Conservation (phyloP, 495 filamentous ascomycete species). For the Tuber umbilicatum region DNA sequence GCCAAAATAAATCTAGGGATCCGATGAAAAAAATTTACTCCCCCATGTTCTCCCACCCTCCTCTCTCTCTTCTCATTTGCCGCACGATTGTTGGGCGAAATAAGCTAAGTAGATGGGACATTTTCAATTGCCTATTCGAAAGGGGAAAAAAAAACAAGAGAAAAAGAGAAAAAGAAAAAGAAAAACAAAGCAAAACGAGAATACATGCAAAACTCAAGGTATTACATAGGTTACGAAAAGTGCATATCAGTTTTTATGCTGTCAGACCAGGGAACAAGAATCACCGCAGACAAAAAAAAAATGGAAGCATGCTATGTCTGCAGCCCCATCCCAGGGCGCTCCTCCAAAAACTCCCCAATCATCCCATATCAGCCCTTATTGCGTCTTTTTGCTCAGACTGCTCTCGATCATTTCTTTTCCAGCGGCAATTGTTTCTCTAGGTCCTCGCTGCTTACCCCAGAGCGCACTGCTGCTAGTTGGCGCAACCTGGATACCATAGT, state of each 20-base stretch:
- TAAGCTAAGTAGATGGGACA: background rate
- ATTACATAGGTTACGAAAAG: background rate
- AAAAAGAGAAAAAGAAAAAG: background rate
- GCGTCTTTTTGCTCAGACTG: conserved; percentile 53
- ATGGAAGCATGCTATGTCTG: background rate
- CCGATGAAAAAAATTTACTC: background rate
- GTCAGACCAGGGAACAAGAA: background rate
- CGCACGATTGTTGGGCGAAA: background rate
- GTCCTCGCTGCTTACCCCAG: conserved; percentile 61
- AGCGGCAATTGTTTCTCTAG: conserved; percentile 55
- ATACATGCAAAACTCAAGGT: background rate
- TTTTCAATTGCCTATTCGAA: background rate
- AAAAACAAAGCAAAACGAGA: background rate
- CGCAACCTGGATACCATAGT: conserved; percentile 46
- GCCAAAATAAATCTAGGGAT: background rate
- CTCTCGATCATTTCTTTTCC: conserved; percentile 50
- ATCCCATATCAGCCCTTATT: conserved; percentile 42
- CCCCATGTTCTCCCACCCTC: background rate
- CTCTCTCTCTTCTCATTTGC: background rate
- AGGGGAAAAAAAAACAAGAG: too few species aligned
- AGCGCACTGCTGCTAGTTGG: conserved; percentile 46
- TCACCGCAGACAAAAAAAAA: background rate
- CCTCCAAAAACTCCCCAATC: background rate
- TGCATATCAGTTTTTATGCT: background rate
- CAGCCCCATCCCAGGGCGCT: background rate